Evolutionary conservation across 192 early-diverging fungal genomes (phyloP).

Genomic region (Lobulomyces angularis): DNA sequence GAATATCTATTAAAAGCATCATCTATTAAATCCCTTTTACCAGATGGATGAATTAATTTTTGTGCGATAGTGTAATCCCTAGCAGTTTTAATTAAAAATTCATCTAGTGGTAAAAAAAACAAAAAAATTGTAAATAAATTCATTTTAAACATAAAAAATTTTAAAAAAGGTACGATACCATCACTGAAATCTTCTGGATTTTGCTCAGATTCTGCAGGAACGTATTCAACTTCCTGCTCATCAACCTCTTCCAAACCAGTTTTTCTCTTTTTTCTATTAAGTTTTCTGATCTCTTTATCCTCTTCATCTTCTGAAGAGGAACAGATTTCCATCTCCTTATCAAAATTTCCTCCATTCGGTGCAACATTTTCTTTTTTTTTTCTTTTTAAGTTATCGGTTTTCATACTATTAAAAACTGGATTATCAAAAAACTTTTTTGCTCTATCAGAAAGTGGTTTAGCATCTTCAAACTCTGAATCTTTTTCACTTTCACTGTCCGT

Average conservation of each 20-base stretch:
- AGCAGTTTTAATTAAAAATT: slow-evolving; percentile 70
- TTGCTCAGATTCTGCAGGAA: slow-evolving; percentile 45
- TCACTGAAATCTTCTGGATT: slow-evolving; percentile 4
- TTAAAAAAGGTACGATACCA: background rate
- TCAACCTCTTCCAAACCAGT: too few relatives aligned
- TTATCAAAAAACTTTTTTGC: slow-evolving; percentile 95
- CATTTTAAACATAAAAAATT: too few relatives aligned
- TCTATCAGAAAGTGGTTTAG: slow-evolving; percentile 51
- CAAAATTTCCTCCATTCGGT: slow-evolving; percentile 15
- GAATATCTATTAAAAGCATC: slow-evolving; percentile 82
- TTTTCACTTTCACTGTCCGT: slow-evolving; percentile 21
- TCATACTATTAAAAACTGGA: slow-evolving; percentile 69
- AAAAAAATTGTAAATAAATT: slow-evolving; percentile 7
- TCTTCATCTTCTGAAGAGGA: too few relatives aligned
- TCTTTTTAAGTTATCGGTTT: slow-evolving; percentile 5
- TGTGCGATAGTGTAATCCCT: slow-evolving; percentile 83
- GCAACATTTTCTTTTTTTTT: slow-evolving; percentile 5
- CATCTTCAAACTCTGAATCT: slow-evolving; percentile 40
- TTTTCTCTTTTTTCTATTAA: too few relatives aligned
- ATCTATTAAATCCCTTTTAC: slow-evolving; percentile 76
- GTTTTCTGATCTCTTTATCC: too few relatives aligned
- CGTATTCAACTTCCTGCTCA: slow-evolving; percentile 30
- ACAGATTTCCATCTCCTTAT: slow-evolving; percentile 21
- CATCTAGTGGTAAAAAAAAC: slow-evolving; percentile 11
- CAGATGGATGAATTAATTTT: slow-evolving; percentile 64